Evolutionary conservation across 192 early-diverging fungal species (phyloP).

Genomic region (Coemansia sp.): DNA sequence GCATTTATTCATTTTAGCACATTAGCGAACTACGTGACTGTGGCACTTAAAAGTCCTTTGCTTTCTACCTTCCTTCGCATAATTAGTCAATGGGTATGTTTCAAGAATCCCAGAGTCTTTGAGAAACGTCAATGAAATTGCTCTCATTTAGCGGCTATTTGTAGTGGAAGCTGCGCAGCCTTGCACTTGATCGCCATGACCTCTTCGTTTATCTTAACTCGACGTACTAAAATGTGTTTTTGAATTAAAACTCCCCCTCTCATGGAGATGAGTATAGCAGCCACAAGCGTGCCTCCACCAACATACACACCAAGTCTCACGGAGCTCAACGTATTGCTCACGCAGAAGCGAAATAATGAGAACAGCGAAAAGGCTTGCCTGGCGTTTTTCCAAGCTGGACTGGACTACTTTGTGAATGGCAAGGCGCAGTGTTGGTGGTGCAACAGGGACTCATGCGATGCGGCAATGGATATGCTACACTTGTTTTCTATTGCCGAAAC

Average conservation of each 20-base stretch:
- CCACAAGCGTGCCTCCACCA: neutral
- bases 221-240: neutral
- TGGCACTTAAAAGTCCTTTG: too few species aligned
- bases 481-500: conserved; percentile 37
- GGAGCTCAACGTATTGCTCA: conserved; percentile 19
- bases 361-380: neutral
- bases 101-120: neutral
- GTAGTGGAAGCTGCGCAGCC: neutral
- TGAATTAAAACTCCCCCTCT: neutral
- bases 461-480: conserved; percentile 46
- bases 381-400: conserved; percentile 27
- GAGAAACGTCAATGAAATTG: neutral
- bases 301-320: conserved; percentile 11
- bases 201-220: neutral
- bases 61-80: neutral
- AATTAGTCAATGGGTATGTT: neutral
- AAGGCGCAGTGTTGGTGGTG: conserved; percentile 55
- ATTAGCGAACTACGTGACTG: too few species aligned
- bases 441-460: conserved; percentile 14
- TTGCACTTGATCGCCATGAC: too few species aligned
- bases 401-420: conserved; percentile 39
- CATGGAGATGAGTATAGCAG: neutral
- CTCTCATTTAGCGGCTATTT: too few species aligned
- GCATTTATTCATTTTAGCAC: neutral
- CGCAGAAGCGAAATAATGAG: conserved; percentile 10